These are phyloP conservation scores for Drosera capensis DNA, from an alignment of 148 eudicot species.

Conservation along the genomic window DNA sequence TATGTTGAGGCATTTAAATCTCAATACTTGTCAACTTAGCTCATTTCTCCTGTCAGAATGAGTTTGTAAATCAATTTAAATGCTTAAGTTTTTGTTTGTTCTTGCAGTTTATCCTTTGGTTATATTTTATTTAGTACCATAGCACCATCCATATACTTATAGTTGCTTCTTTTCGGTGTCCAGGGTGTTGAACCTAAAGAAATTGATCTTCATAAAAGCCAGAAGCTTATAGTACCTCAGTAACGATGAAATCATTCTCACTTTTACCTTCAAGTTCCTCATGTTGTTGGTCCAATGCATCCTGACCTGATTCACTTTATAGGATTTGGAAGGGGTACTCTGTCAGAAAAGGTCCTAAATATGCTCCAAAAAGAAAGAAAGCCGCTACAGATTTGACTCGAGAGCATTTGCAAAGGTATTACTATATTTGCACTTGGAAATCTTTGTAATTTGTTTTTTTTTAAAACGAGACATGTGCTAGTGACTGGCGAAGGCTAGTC, in stretches of 20 bases:
- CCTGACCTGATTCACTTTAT: slow-evolving; percentile 4
- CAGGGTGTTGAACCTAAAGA: slow-evolving; percentile 56
- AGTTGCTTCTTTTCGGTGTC: neutral
- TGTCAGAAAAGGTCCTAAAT: slow-evolving; percentile 64
- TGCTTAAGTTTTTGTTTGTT: too few relatives aligned
- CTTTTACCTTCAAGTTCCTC: neutral
- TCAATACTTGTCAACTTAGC: too few relatives aligned
- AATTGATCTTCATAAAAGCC: slow-evolving; percentile 52
- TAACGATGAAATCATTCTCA: slow-evolving; percentile 14
- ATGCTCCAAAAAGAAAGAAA: slow-evolving; percentile 75
- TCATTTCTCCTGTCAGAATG: too few relatives aligned
- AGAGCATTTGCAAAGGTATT: slow-evolving; percentile 78
- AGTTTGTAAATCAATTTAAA: too few relatives aligned
- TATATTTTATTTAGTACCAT: neutral
- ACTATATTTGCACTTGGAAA: neutral
- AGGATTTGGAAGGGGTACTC: slow-evolving; percentile 93
- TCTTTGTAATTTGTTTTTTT: neutral
- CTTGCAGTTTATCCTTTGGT: too few relatives aligned
- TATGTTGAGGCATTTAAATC: too few relatives aligned
- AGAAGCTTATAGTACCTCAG: slow-evolving; percentile 73
- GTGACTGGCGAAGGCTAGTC: too few relatives aligned
- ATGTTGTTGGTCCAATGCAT: neutral
- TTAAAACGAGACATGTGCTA: too few relatives aligned
- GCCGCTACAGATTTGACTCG: slow-evolving; percentile 84
- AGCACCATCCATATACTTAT: neutral